A percentile compares a stretch with the other conserved stretches of the same genome.
Evolutionary conservation across 2,329 filamentous ascomycete genomes (phyloP).

Genomic region (Sporothrix luriei): DNA sequence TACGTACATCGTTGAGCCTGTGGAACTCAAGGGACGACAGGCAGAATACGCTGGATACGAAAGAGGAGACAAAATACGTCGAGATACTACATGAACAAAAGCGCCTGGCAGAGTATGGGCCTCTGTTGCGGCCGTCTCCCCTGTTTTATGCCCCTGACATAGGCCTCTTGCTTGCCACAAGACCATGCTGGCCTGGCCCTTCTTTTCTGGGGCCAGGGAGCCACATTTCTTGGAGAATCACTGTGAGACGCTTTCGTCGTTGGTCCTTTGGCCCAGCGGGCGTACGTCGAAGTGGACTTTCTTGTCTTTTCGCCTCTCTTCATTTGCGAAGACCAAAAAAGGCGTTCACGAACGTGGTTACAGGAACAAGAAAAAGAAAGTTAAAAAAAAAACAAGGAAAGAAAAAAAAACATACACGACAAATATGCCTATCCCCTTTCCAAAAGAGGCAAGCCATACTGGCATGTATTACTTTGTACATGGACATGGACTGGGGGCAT

Average conservation of each 20-base stretch:
- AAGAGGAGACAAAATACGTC: background rate
- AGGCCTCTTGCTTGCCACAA: background rate
- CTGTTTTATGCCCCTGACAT: background rate
- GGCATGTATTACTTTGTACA: no score
- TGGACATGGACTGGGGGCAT: no score
- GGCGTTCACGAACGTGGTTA: background rate
- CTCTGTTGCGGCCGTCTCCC: background rate
- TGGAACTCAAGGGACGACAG: background rate
- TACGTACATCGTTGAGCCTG: no score
- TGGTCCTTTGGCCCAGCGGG: background rate
- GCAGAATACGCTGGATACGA: slow-evolving; percentile 4
- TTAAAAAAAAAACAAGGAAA: background rate
- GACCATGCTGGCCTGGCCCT: background rate
- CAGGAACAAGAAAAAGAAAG: background rate
- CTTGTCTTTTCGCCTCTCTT: background rate
- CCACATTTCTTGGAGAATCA: background rate
- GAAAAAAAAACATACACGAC: no score
- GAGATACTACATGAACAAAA: no score
- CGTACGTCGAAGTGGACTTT: background rate
- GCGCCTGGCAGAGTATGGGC: background rate
- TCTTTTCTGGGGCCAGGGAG: background rate
- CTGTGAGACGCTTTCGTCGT: background rate
- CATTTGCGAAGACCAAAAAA: background rate
- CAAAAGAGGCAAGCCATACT: background rate
- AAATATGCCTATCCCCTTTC: background rate